phyloP scores from a whole-genome alignment of 768 basidiomycete genomes.

The Crassisporium funariophilum region DNA sequence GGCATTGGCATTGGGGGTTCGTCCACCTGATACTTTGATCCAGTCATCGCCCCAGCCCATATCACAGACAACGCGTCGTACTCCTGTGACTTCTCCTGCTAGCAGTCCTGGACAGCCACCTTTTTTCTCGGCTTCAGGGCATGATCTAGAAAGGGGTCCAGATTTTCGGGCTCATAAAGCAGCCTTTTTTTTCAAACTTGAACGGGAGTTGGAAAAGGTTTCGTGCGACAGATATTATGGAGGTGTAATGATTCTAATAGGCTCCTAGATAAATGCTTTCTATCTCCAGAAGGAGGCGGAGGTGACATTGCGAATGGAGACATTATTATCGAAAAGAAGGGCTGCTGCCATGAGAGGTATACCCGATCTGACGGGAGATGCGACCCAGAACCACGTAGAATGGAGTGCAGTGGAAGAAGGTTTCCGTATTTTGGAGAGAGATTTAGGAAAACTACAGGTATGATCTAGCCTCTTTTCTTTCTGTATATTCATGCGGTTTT shows the following conservation, averaged over 20 bases:
- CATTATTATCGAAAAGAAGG: constrained; percentile 90
- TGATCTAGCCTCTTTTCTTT: constrained; percentile 5
- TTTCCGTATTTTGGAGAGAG: constrained; percentile 90
- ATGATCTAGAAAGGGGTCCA: constrained; percentile 74
- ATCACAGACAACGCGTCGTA: constrained; percentile 32
- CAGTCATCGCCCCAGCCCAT: constrained; percentile 32
- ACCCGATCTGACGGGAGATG: constrained; percentile 66
- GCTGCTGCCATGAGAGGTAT: constrained; percentile 74
- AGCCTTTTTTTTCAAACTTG: constrained; percentile 98
- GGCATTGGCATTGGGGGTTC: constrained; percentile 78
- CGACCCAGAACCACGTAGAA: constrained; percentile 72
- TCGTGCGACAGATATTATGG: constrained; percentile 16
- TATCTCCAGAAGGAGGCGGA: constrained; percentile 98
- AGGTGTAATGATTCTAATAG: constrained; percentile 8
- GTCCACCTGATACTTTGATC: constrained; percentile 51
- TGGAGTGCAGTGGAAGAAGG: constrained; percentile 98
- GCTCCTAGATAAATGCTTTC: constrained; percentile 88
- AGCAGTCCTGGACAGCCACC: constrained; percentile 54
- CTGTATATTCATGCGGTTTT: constrained; percentile 13
- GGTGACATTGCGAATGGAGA: constrained; percentile 88
- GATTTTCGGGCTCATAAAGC: constrained; percentile 95
- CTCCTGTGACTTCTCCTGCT: constrained; percentile 33
- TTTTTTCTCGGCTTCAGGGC: constrained; percentile 60
- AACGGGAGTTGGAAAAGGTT: constrained; percentile 96
- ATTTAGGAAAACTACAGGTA: constrained; percentile 94